phyloP scores from a whole-genome alignment of 768 basidiomycete genomes.

The Amyloporia xantha region DNA sequence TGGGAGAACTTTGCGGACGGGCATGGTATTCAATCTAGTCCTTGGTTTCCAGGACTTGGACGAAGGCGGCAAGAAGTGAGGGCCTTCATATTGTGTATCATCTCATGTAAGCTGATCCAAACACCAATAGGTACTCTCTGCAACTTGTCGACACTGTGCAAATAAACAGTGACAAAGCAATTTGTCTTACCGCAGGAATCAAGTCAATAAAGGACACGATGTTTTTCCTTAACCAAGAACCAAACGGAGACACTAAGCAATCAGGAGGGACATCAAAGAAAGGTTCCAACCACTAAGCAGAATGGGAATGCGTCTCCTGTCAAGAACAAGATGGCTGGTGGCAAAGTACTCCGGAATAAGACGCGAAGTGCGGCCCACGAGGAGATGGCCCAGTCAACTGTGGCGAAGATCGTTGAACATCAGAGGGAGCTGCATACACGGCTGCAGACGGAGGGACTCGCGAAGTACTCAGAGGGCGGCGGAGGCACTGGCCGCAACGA shows the following conservation, averaged over 20 bases:
- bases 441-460: constrained; percentile 74
- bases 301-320: constrained; percentile 59
- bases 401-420: constrained; percentile 79
- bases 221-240: constrained; percentile 71
- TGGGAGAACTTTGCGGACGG: constrained; percentile 54
- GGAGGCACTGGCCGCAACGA: constrained; percentile 71
- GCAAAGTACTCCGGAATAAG: constrained; percentile 86
- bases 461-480: constrained; percentile 78
- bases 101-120: not conserved
- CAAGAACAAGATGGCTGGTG: constrained; percentile 71
- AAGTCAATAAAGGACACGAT: constrained; percentile 83
- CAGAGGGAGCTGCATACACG: constrained; percentile 75
- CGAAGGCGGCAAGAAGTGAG: constrained; percentile 69
- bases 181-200: constrained; percentile 76
- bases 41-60: constrained; percentile 87
- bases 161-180: constrained; percentile 57
- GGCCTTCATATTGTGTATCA: not conserved
- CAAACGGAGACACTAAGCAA: constrained; percentile 47
- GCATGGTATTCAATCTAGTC: constrained; percentile 82
- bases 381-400: constrained; percentile 72
- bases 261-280: constrained; percentile 50
- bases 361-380: constrained; percentile 83
- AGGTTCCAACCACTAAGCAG: constrained; percentile 36
- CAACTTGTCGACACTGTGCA: constrained; percentile 87
- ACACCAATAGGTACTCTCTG: constrained; percentile 63